A percentile compares a stretch with the other conserved stretches of the same genome.
Evolutionary conservation across 495 filamentous ascomycete genomes (phyloP).

Genomic region (Halenospora varia): DNA sequence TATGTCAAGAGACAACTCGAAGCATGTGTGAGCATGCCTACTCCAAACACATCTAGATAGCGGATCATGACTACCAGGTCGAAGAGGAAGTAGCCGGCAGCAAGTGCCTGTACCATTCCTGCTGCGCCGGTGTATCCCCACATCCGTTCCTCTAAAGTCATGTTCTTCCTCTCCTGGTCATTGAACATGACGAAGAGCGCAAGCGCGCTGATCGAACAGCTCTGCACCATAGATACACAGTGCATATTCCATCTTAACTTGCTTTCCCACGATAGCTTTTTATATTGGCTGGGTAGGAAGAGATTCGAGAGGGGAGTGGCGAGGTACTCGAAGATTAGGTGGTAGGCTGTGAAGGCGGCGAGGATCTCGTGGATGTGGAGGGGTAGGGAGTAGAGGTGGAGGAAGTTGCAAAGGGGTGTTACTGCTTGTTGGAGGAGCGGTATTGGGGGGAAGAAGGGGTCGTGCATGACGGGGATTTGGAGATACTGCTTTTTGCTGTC

Average conservation of each 20-base stretch:
- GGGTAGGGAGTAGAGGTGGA: slow-evolving; percentile 64
- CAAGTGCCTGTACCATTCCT: slow-evolving; percentile 81
- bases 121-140: slow-evolving; percentile 83
- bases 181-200: slow-evolving; percentile 79
- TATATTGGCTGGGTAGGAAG: slow-evolving; percentile 68
- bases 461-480: too few relatives aligned
- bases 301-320: slow-evolving; percentile 68
- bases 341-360: slow-evolving; percentile 69
- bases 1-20: slow-evolving; percentile 84
- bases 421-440: slow-evolving; percentile 44
- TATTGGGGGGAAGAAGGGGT: slow-evolving; percentile 57
- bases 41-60: slow-evolving; percentile 76
- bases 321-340: slow-evolving; percentile 63
- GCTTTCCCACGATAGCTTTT: slow-evolving; percentile 58
- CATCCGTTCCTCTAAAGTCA: slow-evolving; percentile 69
- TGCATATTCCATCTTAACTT: slow-evolving; percentile 94
- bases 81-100: slow-evolving; percentile 93
- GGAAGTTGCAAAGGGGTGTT: slow-evolving; percentile 50
- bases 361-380: slow-evolving; percentile 87
- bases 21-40: slow-evolving; percentile 86
- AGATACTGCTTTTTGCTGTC: too few relatives aligned
- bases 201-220: slow-evolving; percentile 65
- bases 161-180: slow-evolving; percentile 69
- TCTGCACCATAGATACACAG: slow-evolving; percentile 85
- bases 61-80: slow-evolving; percentile 71